These are phyloP conservation scores for Ustilago hordei DNA, from an alignment of 1,284 basidiomycete genomes.

Conservation along the genomic window DNA sequence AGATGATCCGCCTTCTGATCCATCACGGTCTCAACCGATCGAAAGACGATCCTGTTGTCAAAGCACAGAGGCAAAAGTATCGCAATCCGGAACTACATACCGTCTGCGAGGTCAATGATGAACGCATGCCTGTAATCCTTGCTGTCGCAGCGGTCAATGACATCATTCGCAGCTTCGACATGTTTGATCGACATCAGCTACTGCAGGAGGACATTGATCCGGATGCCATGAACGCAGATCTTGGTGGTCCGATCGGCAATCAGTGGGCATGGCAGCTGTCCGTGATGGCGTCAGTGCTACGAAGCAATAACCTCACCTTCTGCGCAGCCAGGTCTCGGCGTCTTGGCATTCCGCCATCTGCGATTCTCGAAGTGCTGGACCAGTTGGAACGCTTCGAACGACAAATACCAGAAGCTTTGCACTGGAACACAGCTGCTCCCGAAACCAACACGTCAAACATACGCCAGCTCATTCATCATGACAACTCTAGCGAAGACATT, in stretches of 20 bases:
- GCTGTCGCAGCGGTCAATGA: constrained; percentile 35
- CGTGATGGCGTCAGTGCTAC: constrained; percentile 36
- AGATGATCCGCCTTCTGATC: constrained; percentile 34
- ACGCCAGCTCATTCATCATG: constrained; percentile 28
- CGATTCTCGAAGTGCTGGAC: constrained; percentile 37
- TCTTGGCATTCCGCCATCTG: constrained; percentile 35
- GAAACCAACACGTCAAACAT: constrained; percentile 4
- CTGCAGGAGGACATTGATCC: constrained; percentile 49
- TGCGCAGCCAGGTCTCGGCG: constrained; percentile 37
- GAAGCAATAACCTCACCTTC: constrained; percentile 34
- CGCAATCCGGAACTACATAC: constrained; percentile 9
- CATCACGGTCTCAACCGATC: constrained; percentile 50
- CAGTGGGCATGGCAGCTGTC: constrained; percentile 44
- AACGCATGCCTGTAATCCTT: constrained; percentile 41
- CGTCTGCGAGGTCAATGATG: constrained; percentile 32
- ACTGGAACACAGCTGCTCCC: constrained; percentile 15
- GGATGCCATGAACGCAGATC: constrained; percentile 31
- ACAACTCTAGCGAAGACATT: constrained; percentile 33
- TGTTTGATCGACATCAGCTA: constrained; percentile 37
- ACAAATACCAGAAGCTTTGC: constrained; percentile 37
- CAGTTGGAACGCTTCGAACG: constrained; percentile 38
- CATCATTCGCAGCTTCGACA: constrained; percentile 38
- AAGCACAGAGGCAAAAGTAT: constrained; percentile 25
- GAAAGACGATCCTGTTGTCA: constrained; percentile 35
- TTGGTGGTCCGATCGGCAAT: constrained; percentile 25